Percentiles rank a stretch among this genome's conserved stretches.
Conservation (phyloP, 2,329 filamentous ascomycete species). For the Rasamsonia emersonii region DNA sequence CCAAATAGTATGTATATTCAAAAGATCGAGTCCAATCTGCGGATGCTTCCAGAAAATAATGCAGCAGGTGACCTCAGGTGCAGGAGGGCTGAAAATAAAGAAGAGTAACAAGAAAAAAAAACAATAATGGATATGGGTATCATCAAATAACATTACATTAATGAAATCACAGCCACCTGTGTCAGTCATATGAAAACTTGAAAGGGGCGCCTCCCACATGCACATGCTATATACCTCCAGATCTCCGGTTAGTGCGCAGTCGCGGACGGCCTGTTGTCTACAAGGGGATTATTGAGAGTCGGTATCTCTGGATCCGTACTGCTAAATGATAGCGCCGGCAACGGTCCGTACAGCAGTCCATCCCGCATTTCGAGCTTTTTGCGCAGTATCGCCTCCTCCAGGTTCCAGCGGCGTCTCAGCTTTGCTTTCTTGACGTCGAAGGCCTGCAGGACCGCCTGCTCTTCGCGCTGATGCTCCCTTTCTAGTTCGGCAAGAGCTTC, state of each 20-base stretch:
- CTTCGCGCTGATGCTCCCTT: slow-evolving; percentile 24
- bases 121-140: neutral
- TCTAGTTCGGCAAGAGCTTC: slow-evolving; percentile 26
- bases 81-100: too few species aligned
- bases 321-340: slow-evolving; percentile 31
- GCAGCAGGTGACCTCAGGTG: too few species aligned
- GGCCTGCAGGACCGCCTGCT: slow-evolving; percentile 19
- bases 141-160: neutral
- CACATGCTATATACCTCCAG: too few species aligned
- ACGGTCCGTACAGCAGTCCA: slow-evolving; percentile 27
- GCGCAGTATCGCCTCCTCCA: slow-evolving; percentile 35
- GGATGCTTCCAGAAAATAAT: too few species aligned
- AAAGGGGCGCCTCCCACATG: too few species aligned
- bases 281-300: slow-evolving; percentile 21
- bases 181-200: too few species aligned
- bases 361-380: slow-evolving; percentile 29
- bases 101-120: too few species aligned
- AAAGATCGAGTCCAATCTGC: too few species aligned
- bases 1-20: too few species aligned
- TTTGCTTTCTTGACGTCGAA: slow-evolving; percentile 26
- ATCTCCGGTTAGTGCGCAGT: too few species aligned
- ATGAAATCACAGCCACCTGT: too few species aligned
- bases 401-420: slow-evolving; percentile 31
- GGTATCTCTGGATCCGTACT: slow-evolving; percentile 17
- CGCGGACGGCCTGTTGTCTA: too few species aligned